These are phyloP conservation scores for Wickerhamiella parazyma DNA, from an alignment of 805 yeast species.

Conservation along the genomic window DNA sequence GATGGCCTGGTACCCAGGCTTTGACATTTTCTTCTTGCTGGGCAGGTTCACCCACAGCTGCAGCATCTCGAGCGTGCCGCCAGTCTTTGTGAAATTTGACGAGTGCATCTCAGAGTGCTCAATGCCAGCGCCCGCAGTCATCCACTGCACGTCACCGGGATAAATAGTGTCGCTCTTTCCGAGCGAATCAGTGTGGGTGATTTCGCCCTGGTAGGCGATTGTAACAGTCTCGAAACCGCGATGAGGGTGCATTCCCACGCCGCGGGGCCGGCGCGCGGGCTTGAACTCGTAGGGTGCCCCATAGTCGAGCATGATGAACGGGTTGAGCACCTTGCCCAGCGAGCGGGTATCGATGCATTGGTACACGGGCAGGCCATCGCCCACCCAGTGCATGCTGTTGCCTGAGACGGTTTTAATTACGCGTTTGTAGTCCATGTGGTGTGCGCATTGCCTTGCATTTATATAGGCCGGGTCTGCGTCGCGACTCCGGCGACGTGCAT, in stretches of 20 bases:
- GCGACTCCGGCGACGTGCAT: too few relatives aligned
- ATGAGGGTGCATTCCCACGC: constrained; percentile 42
- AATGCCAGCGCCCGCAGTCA: constrained; percentile 86
- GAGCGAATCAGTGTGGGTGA: constrained; percentile 78
- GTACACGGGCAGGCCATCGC: constrained; percentile 10
- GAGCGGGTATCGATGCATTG: constrained; percentile 1
- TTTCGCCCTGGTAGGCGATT: constrained; percentile 45
- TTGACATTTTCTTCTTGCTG: constrained; percentile 41
- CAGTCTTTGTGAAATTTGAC: constrained; percentile 29
- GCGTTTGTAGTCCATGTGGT: too few relatives aligned
- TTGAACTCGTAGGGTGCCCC: constrained; percentile 9
- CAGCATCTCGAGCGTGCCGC: constrained; percentile 45
- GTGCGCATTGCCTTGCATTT: too few relatives aligned
- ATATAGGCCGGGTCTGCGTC: too few relatives aligned
- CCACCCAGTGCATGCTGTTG: constrained; percentile 9
- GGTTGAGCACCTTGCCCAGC: constrained; percentile 8
- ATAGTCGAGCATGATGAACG: constrained; percentile 12
- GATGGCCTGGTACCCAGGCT: constrained; percentile 70
- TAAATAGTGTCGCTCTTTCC: constrained; percentile 65
- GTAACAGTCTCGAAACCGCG: constrained; percentile 77
- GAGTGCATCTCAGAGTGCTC: constrained; percentile 83
- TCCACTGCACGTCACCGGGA: constrained; percentile 80
- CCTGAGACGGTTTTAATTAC: not conserved
- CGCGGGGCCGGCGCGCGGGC: constrained; percentile 8
- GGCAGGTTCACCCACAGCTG: constrained; percentile 88